These are phyloP conservation scores for Aquilaria malaccensis DNA, from an alignment of 345 rosid genomes.

Conservation along the genomic window DNA sequence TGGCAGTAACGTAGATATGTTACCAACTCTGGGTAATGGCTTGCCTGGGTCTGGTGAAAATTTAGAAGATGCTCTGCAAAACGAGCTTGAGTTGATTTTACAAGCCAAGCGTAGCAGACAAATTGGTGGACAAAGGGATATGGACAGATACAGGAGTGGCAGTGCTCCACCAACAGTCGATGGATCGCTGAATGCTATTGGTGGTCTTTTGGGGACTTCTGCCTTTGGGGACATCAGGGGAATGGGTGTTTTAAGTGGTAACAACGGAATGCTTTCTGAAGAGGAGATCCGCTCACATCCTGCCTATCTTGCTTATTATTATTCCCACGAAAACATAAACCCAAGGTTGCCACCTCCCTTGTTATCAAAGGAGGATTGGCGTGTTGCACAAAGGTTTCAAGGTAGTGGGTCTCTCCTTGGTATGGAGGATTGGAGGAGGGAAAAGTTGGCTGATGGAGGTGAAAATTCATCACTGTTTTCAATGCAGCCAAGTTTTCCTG, in stretches of 20 bases:
- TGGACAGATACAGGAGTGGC: constrained; percentile 64
- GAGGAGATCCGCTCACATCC: constrained; percentile 84
- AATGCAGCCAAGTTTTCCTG: constrained; percentile 62
- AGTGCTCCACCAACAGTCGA: constrained; percentile 96
- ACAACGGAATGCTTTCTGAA: constrained; percentile 43
- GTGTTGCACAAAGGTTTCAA: constrained; percentile 75
- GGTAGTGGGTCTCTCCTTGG: constrained; percentile 44
- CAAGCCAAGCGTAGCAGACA: constrained; percentile 44
- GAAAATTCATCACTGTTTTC: constrained; percentile 58
- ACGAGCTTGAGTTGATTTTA: constrained; percentile 61
- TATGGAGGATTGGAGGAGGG: constrained; percentile 49
- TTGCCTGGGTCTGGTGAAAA: constrained; percentile 38
- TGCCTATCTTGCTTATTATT: constrained; percentile 69
- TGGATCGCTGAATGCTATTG: constrained; percentile 74
- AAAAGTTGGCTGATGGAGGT: constrained; percentile 21
- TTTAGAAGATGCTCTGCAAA: constrained; percentile 52
- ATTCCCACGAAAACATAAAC: constrained; percentile 66
- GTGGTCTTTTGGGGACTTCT: constrained; percentile 47
- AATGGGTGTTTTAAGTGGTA: constrained; percentile 6
- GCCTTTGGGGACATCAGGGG: constrained; percentile 28
- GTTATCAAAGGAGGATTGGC: constrained; percentile 91
- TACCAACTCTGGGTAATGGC: constrained; percentile 36
- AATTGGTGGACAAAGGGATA: constrained; percentile 40
- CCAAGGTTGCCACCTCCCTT: constrained; percentile 87
- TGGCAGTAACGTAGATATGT: constrained; percentile 52